Percentiles rank a stretch among this genome's conserved stretches.
These are phyloP conservation scores for Saturnispora hagleri DNA, from an alignment of 805 yeast species.

Conservation along the genomic window DNA sequence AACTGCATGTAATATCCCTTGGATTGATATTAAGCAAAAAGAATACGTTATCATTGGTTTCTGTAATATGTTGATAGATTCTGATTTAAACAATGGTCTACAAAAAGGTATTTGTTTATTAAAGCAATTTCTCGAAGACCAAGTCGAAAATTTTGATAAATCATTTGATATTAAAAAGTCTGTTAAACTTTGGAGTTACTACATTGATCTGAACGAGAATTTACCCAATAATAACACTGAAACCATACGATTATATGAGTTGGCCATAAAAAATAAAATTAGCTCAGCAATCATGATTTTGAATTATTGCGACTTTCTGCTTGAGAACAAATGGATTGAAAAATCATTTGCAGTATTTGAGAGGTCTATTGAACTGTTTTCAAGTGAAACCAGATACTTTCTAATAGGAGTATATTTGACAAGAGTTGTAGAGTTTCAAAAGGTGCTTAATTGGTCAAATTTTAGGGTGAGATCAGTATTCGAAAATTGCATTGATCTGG, in stretches of 20 bases:
- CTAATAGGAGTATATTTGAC: constrained; percentile 64
- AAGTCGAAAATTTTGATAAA: constrained; percentile 38
- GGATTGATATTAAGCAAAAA: constrained; percentile 49
- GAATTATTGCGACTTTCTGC: constrained; percentile 55
- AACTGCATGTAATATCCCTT: constrained; percentile 65
- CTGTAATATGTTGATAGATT: constrained; percentile 56
- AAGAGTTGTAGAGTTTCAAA: constrained; percentile 32
- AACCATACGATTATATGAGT: constrained; percentile 40
- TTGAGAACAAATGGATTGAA: constrained; percentile 36
- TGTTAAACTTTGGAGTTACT: constrained; percentile 60
- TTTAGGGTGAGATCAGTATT: constrained; percentile 66
- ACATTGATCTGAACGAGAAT: constrained; percentile 61
- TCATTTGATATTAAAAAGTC: constrained; percentile 55
- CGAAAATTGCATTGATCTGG: constrained; percentile 48
- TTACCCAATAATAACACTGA: constrained; percentile 32
- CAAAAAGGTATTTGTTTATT: background rate
- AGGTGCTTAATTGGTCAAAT: constrained; percentile 27
- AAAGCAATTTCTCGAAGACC: constrained; percentile 19
- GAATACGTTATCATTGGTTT: constrained; percentile 66
- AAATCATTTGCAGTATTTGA: constrained; percentile 57
- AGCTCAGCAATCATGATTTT: constrained; percentile 62
- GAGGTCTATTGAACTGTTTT: constrained; percentile 52
- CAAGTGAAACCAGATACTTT: constrained; percentile 53
- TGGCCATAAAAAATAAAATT: constrained; percentile 45
- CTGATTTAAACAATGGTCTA: constrained; percentile 19